A percentile compares a stretch with the other conserved stretches of the same genome.
phyloP scores from a whole-genome alignment of 495 filamentous ascomycete genomes.

The Parathielavia appendiculata region DNA sequence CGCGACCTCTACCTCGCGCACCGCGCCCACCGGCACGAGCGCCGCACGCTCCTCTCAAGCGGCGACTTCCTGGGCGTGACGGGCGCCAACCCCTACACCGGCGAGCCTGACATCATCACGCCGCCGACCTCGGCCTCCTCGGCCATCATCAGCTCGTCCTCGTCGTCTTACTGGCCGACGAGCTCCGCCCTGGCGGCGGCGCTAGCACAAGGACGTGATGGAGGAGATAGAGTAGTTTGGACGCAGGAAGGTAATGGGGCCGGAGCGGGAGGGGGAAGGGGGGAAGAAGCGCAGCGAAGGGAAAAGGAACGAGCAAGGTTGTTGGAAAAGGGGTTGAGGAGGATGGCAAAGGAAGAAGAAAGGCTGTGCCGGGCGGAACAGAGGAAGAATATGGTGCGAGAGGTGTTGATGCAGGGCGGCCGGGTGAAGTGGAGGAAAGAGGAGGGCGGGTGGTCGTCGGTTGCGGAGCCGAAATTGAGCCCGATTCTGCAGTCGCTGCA shows the following conservation, averaged over 20 bases:
- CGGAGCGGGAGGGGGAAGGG: too few species aligned
- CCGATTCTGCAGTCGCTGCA: slow-evolving; percentile 40
- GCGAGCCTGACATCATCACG: slow-evolving; percentile 42
- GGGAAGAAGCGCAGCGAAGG: too few species aligned
- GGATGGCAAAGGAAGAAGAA: slow-evolving; percentile 6
- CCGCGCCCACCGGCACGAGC: slow-evolving; percentile 35
- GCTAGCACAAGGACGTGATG: not conserved
- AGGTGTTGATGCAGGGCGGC: slow-evolving; percentile 24
- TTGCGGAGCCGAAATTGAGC: slow-evolving; percentile 41
- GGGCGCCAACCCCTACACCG: slow-evolving; percentile 51
- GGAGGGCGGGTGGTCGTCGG: slow-evolving; percentile 45
- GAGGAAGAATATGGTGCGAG: slow-evolving; percentile 34
- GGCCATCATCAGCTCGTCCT: not conserved
- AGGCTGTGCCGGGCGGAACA: slow-evolving; percentile 31
- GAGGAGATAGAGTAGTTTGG: too few species aligned
- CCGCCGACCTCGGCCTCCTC: slow-evolving; percentile 34
- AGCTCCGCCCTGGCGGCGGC: not conserved
- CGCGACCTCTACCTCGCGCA: slow-evolving; percentile 31
- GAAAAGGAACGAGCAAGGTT: not conserved
- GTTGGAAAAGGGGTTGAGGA: slow-evolving; percentile 23
- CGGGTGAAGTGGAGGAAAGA: slow-evolving; percentile 38
- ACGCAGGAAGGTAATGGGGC: too few species aligned
- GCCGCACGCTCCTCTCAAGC: slow-evolving; percentile 39
- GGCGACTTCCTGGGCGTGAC: slow-evolving; percentile 52
- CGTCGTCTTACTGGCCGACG: not conserved